Evolutionary conservation across 306 rosid species (phyloP).

Genomic region (Cucurbita argyrosperma): DNA sequence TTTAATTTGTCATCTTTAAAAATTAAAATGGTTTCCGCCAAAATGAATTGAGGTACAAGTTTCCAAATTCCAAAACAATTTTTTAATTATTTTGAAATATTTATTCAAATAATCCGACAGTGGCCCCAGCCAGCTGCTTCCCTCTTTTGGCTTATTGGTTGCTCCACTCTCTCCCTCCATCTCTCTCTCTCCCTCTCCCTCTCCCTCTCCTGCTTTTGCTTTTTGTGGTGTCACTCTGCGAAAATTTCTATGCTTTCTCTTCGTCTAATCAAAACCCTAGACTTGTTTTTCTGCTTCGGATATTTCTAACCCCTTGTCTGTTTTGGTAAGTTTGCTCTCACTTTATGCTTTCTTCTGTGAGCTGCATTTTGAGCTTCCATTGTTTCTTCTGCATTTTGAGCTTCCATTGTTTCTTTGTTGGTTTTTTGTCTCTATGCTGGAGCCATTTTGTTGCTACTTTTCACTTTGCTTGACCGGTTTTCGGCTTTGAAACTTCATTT

Average conservation of each 20-base stretch:
- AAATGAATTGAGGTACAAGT: not conserved
- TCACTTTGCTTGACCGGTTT: not conserved
- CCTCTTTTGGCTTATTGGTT: conserved; percentile 17
- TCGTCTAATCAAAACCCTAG: conserved; percentile 25
- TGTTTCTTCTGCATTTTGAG: conserved; percentile 5
- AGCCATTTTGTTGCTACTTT: not conserved
- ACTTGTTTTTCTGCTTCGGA: conserved; percentile 5
- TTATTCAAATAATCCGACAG: not conserved
- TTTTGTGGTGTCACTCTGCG: conserved; percentile 14
- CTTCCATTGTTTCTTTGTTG: conserved; percentile 3
- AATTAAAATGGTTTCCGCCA: conserved; percentile 8
- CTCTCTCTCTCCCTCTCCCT: conserved; percentile 5
- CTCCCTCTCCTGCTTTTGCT: conserved; percentile 19
- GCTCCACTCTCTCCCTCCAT: conserved; percentile 16
- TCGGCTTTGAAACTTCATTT: conserved; percentile 21
- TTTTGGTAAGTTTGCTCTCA: not conserved
- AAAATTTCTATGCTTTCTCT: conserved; percentile 11
- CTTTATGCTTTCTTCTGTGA: not conserved
- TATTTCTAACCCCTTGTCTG: conserved; percentile 4
- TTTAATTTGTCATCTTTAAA: not conserved
- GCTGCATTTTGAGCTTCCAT: not conserved
- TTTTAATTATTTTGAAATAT: not conserved
- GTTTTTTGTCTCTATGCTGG: not conserved
- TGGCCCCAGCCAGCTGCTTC: conserved; percentile 10
- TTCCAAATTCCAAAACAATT: not conserved